Evolutionary conservation across 768 basidiomycete genomes (phyloP).

Genomic region (Boletus reticuloceps): DNA sequence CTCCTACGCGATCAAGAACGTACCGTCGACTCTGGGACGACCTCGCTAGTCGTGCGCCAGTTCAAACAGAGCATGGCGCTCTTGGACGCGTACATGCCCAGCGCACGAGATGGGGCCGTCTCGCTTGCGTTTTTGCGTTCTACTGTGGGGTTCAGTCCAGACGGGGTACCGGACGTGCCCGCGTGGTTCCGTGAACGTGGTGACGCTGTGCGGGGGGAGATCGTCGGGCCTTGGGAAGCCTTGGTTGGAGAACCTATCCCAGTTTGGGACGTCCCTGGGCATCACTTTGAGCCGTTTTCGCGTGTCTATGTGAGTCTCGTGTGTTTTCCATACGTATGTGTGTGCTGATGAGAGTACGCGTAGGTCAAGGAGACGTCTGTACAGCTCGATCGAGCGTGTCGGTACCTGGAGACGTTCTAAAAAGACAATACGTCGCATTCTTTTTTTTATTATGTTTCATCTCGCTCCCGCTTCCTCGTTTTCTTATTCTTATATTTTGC

Average conservation of each 20-base stretch:
- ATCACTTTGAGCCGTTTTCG: conserved; percentile 64
- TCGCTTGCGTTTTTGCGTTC: conserved; percentile 55
- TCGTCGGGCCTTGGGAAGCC: conserved; percentile 47
- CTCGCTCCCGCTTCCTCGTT: no score
- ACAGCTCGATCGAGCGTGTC: conserved; percentile 23
- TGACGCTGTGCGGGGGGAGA: conserved; percentile 21
- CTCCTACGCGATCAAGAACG: conserved; percentile 35
- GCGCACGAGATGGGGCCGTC: conserved; percentile 21
- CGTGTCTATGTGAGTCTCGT: conserved; percentile 43
- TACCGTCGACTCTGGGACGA: conserved; percentile 24
- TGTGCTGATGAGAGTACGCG: neutral
- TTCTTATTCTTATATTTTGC: no score
- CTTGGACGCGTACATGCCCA: conserved; percentile 46
- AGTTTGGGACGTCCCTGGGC: conserved; percentile 57
- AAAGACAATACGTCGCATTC: no score
- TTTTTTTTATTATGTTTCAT: no score
- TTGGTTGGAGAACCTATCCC: conserved; percentile 38
- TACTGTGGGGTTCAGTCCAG: conserved; percentile 40
- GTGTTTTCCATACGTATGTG: neutral
- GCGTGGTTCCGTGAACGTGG: conserved; percentile 52
- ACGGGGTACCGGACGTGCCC: conserved; percentile 38
- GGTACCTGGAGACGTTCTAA: conserved; percentile 3
- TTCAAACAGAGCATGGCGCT: conserved; percentile 48
- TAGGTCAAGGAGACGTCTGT: conserved; percentile 23
- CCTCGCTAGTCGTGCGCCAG: conserved; percentile 42